Conservation (phyloP, 208 protist genomes). For the Leptomonas pyrrhocoris region DNA sequence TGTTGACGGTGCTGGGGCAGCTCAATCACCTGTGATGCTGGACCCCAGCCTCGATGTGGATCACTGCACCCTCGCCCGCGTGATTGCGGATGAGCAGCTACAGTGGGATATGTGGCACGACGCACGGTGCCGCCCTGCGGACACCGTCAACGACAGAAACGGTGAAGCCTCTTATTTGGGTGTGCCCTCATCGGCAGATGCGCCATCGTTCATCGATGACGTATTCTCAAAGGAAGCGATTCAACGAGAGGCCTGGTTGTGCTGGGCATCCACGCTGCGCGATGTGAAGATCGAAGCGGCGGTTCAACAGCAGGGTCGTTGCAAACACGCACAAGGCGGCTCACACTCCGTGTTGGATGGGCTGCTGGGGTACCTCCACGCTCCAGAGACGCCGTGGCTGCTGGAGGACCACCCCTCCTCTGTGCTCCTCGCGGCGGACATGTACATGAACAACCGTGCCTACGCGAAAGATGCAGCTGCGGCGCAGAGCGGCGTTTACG, state of each 20-base stretch:
- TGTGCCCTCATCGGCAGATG: neutral
- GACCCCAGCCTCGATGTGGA: constrained; percentile 17
- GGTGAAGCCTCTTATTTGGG: neutral
- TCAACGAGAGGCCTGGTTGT: constrained; percentile 11
- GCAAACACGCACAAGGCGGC: neutral
- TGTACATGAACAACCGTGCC: constrained; percentile 19
- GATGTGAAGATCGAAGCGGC: constrained; percentile 23
- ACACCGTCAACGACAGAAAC: neutral
- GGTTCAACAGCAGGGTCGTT: constrained; percentile 15
- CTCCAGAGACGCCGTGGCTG: constrained; percentile 27
- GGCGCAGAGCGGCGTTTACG: neutral
- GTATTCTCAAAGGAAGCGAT: constrained; percentile 6
- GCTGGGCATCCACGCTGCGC: constrained; percentile 11
- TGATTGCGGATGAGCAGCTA: constrained; percentile 7
- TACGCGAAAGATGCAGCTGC: neutral
- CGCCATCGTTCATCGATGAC: neutral
- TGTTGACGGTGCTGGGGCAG: neutral
- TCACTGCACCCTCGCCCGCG: constrained; percentile 17
- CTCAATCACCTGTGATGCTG: neutral
- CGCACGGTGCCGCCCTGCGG: neutral
- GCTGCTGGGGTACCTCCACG: constrained; percentile 15
- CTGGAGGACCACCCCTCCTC: constrained; percentile 14
- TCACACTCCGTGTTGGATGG: neutral
- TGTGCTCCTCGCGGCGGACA: constrained; percentile 14
- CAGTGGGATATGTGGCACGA: constrained; percentile 10